phyloP scores from a whole-genome alignment of 208 protist species.

The Leishmania tropica region DNA sequence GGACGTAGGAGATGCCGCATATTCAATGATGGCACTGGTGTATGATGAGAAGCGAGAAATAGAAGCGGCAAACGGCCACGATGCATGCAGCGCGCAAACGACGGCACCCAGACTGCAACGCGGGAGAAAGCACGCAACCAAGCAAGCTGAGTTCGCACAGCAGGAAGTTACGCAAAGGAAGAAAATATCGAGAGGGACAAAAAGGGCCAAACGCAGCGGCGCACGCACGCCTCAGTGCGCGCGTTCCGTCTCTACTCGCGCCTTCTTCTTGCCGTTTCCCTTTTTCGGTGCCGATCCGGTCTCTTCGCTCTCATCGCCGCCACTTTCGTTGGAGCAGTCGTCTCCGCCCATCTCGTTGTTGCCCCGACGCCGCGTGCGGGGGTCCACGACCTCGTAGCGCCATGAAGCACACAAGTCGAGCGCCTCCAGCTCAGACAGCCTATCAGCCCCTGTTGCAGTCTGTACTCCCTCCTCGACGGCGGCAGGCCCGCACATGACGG shows the following conservation, averaged over 20 bases:
- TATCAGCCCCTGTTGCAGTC: not conserved
- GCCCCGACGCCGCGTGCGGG: slow-evolving; percentile 46
- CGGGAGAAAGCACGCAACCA: not conserved
- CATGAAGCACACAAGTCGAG: slow-evolving; percentile 81
- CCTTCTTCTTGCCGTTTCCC: slow-evolving; percentile 18
- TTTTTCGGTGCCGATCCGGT: not conserved
- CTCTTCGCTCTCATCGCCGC: slow-evolving; percentile 12
- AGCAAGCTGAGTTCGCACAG: not conserved
- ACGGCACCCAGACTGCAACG: not conserved
- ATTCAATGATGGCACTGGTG: not conserved
- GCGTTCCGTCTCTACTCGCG: slow-evolving; percentile 24
- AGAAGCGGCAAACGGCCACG: not conserved
- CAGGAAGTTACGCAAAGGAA: not conserved
- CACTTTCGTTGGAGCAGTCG: slow-evolving; percentile 2
- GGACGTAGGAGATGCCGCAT: not conserved
- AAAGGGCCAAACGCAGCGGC: not conserved
- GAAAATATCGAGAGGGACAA: not conserved
- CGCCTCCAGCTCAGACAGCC: slow-evolving; percentile 26
- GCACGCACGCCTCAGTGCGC: not conserved
- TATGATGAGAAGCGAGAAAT: not conserved
- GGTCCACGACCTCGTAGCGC: slow-evolving; percentile 68
- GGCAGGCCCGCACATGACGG: slow-evolving; percentile 35
- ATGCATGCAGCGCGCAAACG: not conserved
- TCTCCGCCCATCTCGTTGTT: slow-evolving; percentile 26
- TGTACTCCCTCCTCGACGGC: not conserved